These are phyloP conservation scores for Claviceps quebecensis DNA, from an alignment of 2,329 filamentous ascomycete species.

Conservation along the genomic window DNA sequence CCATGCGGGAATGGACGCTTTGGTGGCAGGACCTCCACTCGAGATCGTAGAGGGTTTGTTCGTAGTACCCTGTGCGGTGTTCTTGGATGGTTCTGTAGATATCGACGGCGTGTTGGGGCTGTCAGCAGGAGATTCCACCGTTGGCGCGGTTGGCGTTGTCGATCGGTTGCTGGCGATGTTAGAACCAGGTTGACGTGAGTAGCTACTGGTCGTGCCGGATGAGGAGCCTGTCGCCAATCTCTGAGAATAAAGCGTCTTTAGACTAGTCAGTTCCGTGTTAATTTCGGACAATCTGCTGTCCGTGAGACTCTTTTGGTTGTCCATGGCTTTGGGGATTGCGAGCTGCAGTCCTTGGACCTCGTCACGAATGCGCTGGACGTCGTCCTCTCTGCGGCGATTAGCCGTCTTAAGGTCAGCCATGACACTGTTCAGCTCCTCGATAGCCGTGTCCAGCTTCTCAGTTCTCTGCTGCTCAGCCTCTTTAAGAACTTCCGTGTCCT, in stretches of 20 bases:
- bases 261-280: conserved; percentile 72
- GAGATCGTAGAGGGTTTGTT: conserved; percentile 20
- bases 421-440: conserved; percentile 73
- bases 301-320: conserved; percentile 72
- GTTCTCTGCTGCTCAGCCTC: conserved; percentile 73
- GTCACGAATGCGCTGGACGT: conserved; percentile 71
- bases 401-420: conserved; percentile 70
- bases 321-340: conserved; percentile 74
- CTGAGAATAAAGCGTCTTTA: conserved; percentile 72
- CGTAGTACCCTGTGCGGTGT: conserved; percentile 15
- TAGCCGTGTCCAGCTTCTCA: conserved; percentile 64
- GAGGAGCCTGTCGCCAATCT: conserved; percentile 33
- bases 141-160: conserved; percentile 9
- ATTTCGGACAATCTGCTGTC: conserved; percentile 75
- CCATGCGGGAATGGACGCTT: conserved; percentile 66
- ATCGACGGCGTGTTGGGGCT: conserved; percentile 12
- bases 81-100: conserved; percentile 19
- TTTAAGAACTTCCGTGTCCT: conserved; percentile 83
- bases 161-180: conserved; percentile 1
- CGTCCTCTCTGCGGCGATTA: conserved; percentile 71
- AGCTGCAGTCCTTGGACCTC: conserved; percentile 75
- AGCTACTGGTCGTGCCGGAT: conserved; percentile 11
- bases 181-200: conserved; percentile 3
- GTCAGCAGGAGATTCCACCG: conserved; percentile 11
- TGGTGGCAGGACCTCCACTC: conserved; percentile 25